phyloP scores from a whole-genome alignment of 257 asterid genomes.

The Gentiana dahurica region DNA sequence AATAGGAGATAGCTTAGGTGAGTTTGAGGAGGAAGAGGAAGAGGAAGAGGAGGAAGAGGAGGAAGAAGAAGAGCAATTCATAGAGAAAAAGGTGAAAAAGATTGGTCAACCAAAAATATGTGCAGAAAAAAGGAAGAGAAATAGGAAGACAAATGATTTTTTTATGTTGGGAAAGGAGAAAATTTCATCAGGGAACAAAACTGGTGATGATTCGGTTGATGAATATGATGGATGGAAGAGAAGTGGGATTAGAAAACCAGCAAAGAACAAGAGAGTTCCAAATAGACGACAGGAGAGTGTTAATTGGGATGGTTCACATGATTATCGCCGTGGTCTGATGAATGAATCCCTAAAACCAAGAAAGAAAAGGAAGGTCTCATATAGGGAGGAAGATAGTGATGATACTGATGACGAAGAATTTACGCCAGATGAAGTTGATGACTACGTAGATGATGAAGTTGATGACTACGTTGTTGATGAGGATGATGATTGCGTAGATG shows the following conservation, averaged over 20 bases:
- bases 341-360: slow-evolving; percentile 15
- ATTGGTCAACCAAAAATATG: slow-evolving; percentile 20
- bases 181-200: slow-evolving; percentile 17
- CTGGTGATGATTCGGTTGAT: slow-evolving; percentile 15
- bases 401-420: slow-evolving; percentile 28
- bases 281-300: slow-evolving; percentile 20
- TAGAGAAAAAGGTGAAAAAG: slow-evolving; percentile 37
- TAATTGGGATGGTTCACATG: slow-evolving; percentile 20
- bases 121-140: slow-evolving; percentile 27
- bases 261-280: slow-evolving; percentile 10
- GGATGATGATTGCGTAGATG: slow-evolving; percentile 22
- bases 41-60: slow-evolving; percentile 14
- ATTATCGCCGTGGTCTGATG: slow-evolving; percentile 15
- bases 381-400: slow-evolving; percentile 26
- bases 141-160: slow-evolving; percentile 30
- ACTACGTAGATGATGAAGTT: slow-evolving; percentile 24
- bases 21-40: slow-evolving; percentile 30
- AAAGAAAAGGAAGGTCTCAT: slow-evolving; percentile 25
- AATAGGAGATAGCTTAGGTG: slow-evolving; percentile 46
- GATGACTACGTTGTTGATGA: slow-evolving; percentile 12
- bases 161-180: slow-evolving; percentile 25
- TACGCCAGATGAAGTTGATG: slow-evolving; percentile 21
- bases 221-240: slow-evolving; percentile 15
- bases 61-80: slow-evolving; percentile 18
- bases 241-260: slow-evolving; percentile 14